Evolutionary conservation across 2,329 filamentous ascomycete genomes (phyloP).

Genomic region (Cylindrodendrum hubeiense): DNA sequence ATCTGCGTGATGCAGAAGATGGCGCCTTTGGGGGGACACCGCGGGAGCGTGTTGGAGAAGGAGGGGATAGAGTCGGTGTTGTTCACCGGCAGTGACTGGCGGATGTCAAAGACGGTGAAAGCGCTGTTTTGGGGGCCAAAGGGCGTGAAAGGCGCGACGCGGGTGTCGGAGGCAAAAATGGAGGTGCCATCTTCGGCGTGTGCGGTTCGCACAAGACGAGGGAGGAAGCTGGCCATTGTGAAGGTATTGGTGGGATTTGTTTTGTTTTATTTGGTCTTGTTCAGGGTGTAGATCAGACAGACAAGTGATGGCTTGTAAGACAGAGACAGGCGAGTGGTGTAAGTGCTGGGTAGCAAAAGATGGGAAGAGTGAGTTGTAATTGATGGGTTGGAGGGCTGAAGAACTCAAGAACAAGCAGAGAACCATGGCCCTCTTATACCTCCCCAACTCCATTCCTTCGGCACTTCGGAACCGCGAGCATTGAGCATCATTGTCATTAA

Average conservation of each 20-base stretch:
- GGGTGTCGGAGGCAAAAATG: slow-evolving; percentile 46
- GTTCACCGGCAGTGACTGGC: slow-evolving; percentile 46
- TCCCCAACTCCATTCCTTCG: neutral
- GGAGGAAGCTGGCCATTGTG: slow-evolving; percentile 13
- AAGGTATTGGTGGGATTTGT: neutral
- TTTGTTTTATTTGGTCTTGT: neutral
- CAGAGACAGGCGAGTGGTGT: neutral
- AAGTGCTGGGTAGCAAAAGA: neutral
- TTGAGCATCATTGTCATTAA: slow-evolving; percentile 5
- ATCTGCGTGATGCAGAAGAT: slow-evolving; percentile 51
- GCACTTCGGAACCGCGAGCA: slow-evolving; percentile 20
- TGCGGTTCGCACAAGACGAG: slow-evolving; percentile 47
- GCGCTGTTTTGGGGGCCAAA: slow-evolving; percentile 46
- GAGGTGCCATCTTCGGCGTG: slow-evolving; percentile 48
- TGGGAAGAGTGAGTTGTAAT: neutral
- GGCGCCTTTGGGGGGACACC: slow-evolving; percentile 51
- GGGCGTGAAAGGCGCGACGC: slow-evolving; percentile 44
- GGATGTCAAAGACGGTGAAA: slow-evolving; percentile 49
- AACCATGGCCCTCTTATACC: slow-evolving; percentile 5
- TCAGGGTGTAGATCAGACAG: neutral
- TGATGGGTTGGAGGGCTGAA: neutral
- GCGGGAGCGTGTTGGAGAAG: slow-evolving; percentile 44
- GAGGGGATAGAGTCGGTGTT: slow-evolving; percentile 36
- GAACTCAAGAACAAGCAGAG: neutral
- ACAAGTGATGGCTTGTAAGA: neutral